Evolutionary conservation across 148 eudicot species (phyloP), one percentile per base, ranked within the genome.

Genomic region (Camellia lanceoleosa): DNA sequence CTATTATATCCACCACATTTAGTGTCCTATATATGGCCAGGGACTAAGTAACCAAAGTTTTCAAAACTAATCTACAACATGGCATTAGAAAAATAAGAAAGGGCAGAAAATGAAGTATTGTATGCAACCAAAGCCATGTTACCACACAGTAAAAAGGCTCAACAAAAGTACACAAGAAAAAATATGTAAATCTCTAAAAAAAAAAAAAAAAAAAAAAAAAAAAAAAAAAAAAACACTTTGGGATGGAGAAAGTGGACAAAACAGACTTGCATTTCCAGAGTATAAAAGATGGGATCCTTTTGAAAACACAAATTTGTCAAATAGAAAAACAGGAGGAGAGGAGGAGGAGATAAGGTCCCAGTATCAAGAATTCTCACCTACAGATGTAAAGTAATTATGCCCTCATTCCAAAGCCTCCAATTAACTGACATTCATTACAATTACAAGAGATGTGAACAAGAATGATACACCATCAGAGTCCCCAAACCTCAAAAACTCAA

Each of bases 21-120:
- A 56, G 65, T 49, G 44, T 61, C 81, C 71, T 72, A 72, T 20
- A 18, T 47, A 79, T 47, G 78, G 78, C 71, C 52, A 41, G 20
- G 64, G 54, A 42, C 76, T 38, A 64, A 3, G 18, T 68, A 46
- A 62, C 2, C 18, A 51, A 20, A 62, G 7, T 54, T 52, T 2
- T 7, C 43, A 51, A 72, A 8, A 71, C 51, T n/a, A 46, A 71
- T 19, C 38, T 71, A 12, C 16, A 71, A 71, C 15, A 49, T 69
- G 46, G 23, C 52, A 69, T 47, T 69, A 49, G 52, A 51, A 69
- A 71, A 7, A 51, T 49, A 51, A 49, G 18, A 49, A 18, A 19
- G 68, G 41, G 42, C 38, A 71, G 59, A 71, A 19, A 51, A 47
- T 18, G 7, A 20, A 3, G 41, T 71, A 49, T 19, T 71, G 18